Base-by-base conservation (phyloP, 1,284 basidiomycete genomes). In the Malassezia obtusa region DNA sequence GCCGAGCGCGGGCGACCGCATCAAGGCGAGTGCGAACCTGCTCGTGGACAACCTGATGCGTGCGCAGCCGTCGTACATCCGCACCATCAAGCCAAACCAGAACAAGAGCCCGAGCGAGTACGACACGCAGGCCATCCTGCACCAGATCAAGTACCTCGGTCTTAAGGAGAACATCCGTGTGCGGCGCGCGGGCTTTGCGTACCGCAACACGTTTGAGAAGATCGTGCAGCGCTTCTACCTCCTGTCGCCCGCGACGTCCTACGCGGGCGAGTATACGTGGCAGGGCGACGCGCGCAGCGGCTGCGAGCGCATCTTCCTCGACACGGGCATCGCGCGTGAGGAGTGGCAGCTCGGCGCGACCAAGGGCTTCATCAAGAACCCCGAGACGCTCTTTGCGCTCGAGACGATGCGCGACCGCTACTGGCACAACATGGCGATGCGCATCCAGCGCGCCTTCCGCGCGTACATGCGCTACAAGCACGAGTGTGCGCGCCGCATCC, bases 311-410 rank as follows among this genome's bases (percentile, higher is more conserved):
- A 98, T 99, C 60, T 78, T 98, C 45, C 86, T 81, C 60, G 92
- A 98, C 69, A 92, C 90, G 14, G 91, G 91, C 39, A 98, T 99
- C 64, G 82, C 88, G 2, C 84, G 83, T 66, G 92, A 96, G 51
- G 91, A 99, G 76, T 99, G 92, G 92, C 92, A 99, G 77, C 94
- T 98, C 89, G 92, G 94, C 61, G 83, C 85, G 2, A 94, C 92
- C 11, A 98, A 99, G 73, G 92, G 92, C 0, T 99, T 99, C 75
- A 98, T 99, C 78, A 98, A 98, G 80, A 96, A 92, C 73, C 92
- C 92, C 0, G 92, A 98, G 76, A 99, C 92, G 35, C 82, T 99
- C 21, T 99, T 99, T 75, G 94, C 92, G 19, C 79, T 99, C 50
- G 92, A 99, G 77, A 91, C 89, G 19, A 96, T 98, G 89, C 84